A percentile compares a stretch with the other conserved stretches of the same genome.
These are phyloP conservation scores for Apiospora rasikravindrae DNA, from an alignment of 2,329 filamentous ascomycete species.

Conservation along the genomic window DNA sequence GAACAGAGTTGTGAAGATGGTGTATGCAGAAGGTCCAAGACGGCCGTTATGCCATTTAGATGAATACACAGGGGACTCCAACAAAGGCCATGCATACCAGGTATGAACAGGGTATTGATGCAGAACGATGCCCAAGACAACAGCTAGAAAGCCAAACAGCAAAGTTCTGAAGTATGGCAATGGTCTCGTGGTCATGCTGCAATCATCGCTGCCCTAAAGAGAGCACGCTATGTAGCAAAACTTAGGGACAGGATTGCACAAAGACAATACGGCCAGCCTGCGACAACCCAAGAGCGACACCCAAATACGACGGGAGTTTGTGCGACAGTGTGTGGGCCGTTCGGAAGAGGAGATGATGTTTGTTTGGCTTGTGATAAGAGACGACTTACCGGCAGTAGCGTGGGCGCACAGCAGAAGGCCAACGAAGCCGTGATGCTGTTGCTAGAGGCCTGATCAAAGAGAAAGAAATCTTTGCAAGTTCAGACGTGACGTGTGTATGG, in stretches of 20 bases:
- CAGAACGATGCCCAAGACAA: background rate
- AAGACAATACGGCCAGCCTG: background rate
- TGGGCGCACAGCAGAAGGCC: constrained; percentile 21
- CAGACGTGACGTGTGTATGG: background rate
- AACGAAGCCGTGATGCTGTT: constrained; percentile 16
- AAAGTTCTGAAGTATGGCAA: background rate
- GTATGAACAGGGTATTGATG: background rate
- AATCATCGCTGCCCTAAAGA: background rate
- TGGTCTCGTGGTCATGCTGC: background rate
- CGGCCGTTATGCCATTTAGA: background rate
- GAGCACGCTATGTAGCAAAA: background rate
- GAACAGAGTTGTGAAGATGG: background rate
- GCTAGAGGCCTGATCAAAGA: constrained; percentile 4
- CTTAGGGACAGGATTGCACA: background rate
- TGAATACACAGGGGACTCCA: background rate
- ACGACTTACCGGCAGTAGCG: constrained; percentile 21
- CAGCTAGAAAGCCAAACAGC: background rate
- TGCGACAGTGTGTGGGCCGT: background rate
- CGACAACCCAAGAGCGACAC: background rate
- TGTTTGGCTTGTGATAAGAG: constrained; percentile 1
- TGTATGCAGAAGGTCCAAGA: background rate
- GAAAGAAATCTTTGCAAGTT: constrained; percentile 6
- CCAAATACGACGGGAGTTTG: background rate
- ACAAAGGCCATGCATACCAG: background rate
- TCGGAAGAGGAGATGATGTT: background rate